Evolutionary conservation across 176 grass and related monocot species (phyloP), one percentile per base, ranked within the genome.

Genomic region (Ampelocalamus luodianensis): DNA sequence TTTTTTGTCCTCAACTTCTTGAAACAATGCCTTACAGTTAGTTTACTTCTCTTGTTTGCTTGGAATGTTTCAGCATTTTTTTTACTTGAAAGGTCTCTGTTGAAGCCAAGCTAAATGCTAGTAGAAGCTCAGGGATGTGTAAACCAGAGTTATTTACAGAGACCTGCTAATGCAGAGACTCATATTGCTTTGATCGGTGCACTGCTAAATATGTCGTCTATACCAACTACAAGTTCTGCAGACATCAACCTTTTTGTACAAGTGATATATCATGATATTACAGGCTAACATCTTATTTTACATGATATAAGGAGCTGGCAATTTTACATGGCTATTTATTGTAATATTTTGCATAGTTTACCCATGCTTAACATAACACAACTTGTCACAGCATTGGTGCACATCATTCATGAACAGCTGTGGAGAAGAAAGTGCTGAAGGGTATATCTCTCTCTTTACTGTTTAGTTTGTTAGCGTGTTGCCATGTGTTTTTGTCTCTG

Each of bases 311-410:
- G 51, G 54, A 84, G 44, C 11, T 48, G 63, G 67, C 3, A 64
- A 46, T 39, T 64, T 74, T 51, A 44, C 18, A 23, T 53, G 50
- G 42, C 0, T 84, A 44, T 48, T 32, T 40, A 34, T 60, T 62
- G 27, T 78, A 83, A 18, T 63, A 0, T 64, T 65, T 74, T 71
- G 3, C 22, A 10, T 63, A 13, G 49, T 84, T 26, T 76, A 90
- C 34, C 48, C 44, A 82, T 69, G 26, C 44, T 77, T 80, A 51
- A 78, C 50, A 56, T 80, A 77, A 53, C 20, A 70, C 17, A 34
- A 58, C 48, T 66, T 88, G 46, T 67, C 71, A 49, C 83, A 94
- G 95, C 87, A 97, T 97, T 65, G 95, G 95, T 83, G 90, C 79
- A 82, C 86, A 12, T 20, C 58, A 39, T 94, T 97, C 79, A 91